Evolutionary conservation across 345 rosid genomes (phyloP), one percentile per base, ranked within the genome.

Genomic region (Murraya paniculata): DNA sequence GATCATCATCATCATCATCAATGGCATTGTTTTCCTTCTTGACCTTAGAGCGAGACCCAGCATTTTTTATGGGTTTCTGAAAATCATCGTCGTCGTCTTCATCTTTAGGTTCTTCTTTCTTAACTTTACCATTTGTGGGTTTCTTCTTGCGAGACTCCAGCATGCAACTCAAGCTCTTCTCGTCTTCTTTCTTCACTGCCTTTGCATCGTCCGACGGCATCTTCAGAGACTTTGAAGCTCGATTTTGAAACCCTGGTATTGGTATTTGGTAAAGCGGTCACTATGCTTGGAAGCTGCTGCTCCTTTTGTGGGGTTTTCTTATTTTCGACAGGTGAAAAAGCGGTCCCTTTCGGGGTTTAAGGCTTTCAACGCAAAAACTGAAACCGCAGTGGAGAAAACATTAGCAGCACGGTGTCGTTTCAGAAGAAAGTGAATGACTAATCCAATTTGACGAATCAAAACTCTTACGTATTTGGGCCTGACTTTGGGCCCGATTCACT

Each of bases 121-220:
- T 89, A 76, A 72, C 77, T 76, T 78, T 84, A 66, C 74, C 82
- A 75, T 80, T 77, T 16, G 87, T 69, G 58, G 87, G 80, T 18
- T 86, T 91, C 84, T 84, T 91, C 86, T 80, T 90, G 24, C 84
- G 83, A 56, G 84, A 83, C 78, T 71, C 82, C 53, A 73, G 53
- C 57, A 92, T 69, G 31, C 92, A 88, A 58, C 87, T 84, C 89
- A 92, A 76, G 79, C 89, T 83, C 89, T 76, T 86, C 3, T 79
- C 78, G 65, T 84, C 91, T 71, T 75, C 83, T 58, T 76, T 87
- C 77, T 84, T 85, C 83, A 79, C 41, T 45, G 86, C 39, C 75
- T 84, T 87, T 9, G 87, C 74, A 67, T 90, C 93, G 77, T 87
- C 92, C 1, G 90, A 86, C 33, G 93, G 85, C 98, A 93, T 94